Percentiles rank a stretch among this genome's conserved stretches.
These are phyloP conservation scores for Pseudisothecium myosuroides DNA, from an alignment of 225 moss, liverwort and hornwort species.

Conservation along the genomic window DNA sequence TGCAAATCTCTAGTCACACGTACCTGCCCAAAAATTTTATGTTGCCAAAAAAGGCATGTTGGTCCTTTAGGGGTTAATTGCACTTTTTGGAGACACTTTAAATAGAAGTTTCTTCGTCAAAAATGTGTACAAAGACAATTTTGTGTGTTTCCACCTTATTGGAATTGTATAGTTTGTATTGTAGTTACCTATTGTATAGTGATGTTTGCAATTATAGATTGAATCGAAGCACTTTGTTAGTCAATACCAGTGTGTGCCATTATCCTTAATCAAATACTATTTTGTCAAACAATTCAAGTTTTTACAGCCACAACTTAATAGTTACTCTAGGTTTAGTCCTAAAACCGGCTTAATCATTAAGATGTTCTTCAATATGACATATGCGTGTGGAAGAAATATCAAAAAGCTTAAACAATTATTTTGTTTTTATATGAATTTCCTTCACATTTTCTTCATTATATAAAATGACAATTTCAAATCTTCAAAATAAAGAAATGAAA, in stretches of 20 bases:
- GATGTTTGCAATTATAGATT: neutral
- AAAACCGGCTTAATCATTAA: no score
- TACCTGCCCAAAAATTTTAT: no score
- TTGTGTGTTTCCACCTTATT: no score
- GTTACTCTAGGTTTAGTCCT: neutral
- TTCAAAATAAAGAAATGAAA: neutral
- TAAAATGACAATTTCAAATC: neutral
- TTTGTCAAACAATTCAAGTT: neutral
- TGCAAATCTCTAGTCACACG: no score
- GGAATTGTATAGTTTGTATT: no score
- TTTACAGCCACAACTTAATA: fast-evolving
- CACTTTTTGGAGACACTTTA: no score
- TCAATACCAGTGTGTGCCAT: neutral
- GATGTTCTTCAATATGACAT: neutral
- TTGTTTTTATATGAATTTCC: neutral
- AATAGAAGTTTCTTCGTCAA: no score
- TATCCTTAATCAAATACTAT: neutral
- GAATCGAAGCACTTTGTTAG: neutral
- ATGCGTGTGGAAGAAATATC: no score
- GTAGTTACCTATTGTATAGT: fast-evolving
- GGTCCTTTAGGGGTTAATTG: no score
- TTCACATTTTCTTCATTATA: neutral
- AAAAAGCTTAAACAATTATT: neutral
- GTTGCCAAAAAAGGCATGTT: no score
- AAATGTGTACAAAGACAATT: no score